Percentiles rank a stretch among this genome's conserved stretches.
Conservation (phyloP, 768 basidiomycete genomes). For the Kwoniella mangroviensis region DNA sequence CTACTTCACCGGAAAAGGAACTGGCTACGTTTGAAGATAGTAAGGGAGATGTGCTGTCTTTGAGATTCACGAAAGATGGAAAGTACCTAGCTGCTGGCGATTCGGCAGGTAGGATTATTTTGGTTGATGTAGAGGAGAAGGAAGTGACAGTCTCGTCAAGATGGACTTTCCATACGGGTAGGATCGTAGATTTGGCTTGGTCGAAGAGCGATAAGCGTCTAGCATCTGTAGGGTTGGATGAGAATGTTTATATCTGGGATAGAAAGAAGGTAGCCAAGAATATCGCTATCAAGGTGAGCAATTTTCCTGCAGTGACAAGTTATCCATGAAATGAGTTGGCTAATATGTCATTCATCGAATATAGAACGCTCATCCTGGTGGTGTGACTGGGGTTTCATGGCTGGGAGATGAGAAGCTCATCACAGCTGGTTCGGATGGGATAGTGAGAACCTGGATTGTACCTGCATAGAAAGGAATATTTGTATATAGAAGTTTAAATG, state of each 20-base stretch:
- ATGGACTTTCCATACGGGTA: conserved; percentile 86
- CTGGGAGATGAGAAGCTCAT: conserved; percentile 65
- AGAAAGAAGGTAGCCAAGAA: conserved; percentile 70
- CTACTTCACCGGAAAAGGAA: conserved; percentile 65
- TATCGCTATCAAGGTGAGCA: conserved; percentile 68
- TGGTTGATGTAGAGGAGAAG: conserved; percentile 73
- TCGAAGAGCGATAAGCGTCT: conserved; percentile 73
- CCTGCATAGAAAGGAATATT: conserved; percentile 4
- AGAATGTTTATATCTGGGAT: conserved; percentile 86
- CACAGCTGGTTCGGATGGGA: conserved; percentile 80
- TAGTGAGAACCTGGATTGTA: conserved; percentile 63
- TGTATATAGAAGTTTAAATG: conserved; percentile 1
- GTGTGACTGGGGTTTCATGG: conserved; percentile 83
- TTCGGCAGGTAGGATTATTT: conserved; percentile 77
- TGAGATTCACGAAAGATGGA: conserved; percentile 82
- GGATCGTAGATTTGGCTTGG: conserved; percentile 79
- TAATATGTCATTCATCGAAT: not conserved
- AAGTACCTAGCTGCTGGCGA: conserved; percentile 79
- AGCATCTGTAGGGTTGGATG: conserved; percentile 90
- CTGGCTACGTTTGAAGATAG: conserved; percentile 61
- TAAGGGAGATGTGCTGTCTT: conserved; percentile 70
- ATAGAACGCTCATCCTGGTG: conserved; percentile 78
- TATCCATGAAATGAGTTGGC: not conserved
- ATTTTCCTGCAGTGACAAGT: not conserved
- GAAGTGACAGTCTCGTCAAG: conserved; percentile 62